Conservation (phyloP, 768 basidiomycete genomes). For the Cystobasidium ongulense region DNA sequence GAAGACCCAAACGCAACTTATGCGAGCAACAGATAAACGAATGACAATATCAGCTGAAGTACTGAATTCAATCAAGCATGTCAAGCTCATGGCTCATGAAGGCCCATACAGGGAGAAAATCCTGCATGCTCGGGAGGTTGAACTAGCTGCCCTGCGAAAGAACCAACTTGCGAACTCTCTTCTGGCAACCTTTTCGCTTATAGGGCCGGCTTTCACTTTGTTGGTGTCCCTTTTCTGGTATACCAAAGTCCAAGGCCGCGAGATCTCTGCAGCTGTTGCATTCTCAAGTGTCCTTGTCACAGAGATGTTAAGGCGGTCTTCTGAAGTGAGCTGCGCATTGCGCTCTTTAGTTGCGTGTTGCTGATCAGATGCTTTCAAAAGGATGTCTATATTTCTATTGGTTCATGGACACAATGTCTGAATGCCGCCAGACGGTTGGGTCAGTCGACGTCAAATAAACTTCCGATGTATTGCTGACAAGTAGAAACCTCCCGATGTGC, state of each 20-base stretch:
- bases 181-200: background rate
- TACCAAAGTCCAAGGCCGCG: background rate
- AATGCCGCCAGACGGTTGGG: too few species aligned
- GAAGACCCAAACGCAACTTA: slow-evolving; percentile 42
- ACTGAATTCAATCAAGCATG: slow-evolving; percentile 44
- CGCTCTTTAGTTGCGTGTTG: background rate
- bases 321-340: background rate
- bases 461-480: too few species aligned
- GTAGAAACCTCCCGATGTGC: too few species aligned
- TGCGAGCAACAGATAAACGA: slow-evolving; percentile 40
- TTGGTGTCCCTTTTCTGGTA: background rate
- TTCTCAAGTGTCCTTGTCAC: background rate
- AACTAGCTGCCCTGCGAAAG: background rate
- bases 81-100: slow-evolving; percentile 34
- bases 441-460: too few species aligned
- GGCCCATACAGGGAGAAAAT: background rate
- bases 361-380: background rate
- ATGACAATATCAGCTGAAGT: slow-evolving; percentile 42
- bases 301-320: background rate
- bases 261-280: background rate
- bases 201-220: background rate
- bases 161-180: background rate
- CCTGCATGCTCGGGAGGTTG: background rate
- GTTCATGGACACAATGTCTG: too few species aligned
- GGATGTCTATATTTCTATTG: too few species aligned